Evolutionary conservation across 2,329 filamentous ascomycete species (phyloP).

Genomic region (Ophiocordyceps polyrhachis-furcata): DNA sequence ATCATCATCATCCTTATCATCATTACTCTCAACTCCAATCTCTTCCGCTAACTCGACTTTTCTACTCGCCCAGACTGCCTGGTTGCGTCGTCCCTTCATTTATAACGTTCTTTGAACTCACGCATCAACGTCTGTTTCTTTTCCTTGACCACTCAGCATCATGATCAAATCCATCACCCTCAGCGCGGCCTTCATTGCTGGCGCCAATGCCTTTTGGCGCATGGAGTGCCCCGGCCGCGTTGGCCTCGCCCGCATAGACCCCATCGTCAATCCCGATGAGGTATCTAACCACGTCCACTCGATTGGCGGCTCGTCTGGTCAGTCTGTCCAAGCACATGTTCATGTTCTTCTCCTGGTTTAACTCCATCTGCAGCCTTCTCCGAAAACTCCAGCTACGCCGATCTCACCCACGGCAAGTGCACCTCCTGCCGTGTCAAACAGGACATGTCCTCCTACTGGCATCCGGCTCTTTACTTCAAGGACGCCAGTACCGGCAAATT

Average conservation of each 20-base stretch:
- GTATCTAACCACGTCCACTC: slow-evolving; percentile 51
- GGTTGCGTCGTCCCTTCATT: slow-evolving; percentile 18
- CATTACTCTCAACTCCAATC: background rate
- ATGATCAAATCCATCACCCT: slow-evolving; percentile 7
- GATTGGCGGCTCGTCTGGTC: slow-evolving; percentile 60
- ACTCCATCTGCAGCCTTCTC: slow-evolving; percentile 37
- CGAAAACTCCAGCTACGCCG: slow-evolving; percentile 32
- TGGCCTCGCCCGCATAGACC: slow-evolving; percentile 58
- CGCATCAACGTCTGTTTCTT: background rate
- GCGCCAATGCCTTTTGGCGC: slow-evolving; percentile 62
- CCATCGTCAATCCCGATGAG: slow-evolving; percentile 45
- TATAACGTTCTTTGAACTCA: background rate
- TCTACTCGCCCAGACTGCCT: slow-evolving; percentile 12
- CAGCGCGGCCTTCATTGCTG: slow-evolving; percentile 15
- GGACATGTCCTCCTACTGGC: slow-evolving; percentile 84
- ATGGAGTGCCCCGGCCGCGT: slow-evolving; percentile 62
- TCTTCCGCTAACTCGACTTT: slow-evolving; percentile 1
- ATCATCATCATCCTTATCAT: background rate
- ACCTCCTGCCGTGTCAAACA: slow-evolving; percentile 65
- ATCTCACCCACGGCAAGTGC: slow-evolving; percentile 45
- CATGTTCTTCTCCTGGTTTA: background rate
- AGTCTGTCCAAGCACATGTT: slow-evolving; percentile 16
- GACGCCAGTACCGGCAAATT: slow-evolving; percentile 43
- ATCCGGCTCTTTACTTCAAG: slow-evolving; percentile 60
- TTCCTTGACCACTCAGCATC: background rate